Percentiles rank a stretch among this genome's conserved stretches.
These are phyloP conservation scores for Magnusiomyces paraingens DNA, from an alignment of 1,139 yeast species.

Conservation along the genomic window DNA sequence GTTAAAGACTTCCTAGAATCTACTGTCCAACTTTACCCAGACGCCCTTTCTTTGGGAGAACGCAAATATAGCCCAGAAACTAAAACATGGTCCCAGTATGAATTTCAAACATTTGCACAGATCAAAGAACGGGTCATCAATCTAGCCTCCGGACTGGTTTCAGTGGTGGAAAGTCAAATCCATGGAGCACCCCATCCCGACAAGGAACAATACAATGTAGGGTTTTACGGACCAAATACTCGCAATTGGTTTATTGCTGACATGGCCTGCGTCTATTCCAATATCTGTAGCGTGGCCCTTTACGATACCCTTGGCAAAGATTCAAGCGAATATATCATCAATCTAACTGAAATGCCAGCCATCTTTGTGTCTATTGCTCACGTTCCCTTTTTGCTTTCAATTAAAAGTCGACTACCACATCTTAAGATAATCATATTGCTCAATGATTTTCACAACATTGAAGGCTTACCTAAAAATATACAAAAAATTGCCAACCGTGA, in stretches of 20 bases:
- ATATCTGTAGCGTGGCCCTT: constrained; percentile 48
- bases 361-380: constrained; percentile 45
- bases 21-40: constrained; percentile 35
- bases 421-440: constrained; percentile 35
- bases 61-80: constrained; percentile 42
- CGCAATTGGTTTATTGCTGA: constrained; percentile 56
- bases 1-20: constrained; percentile 44
- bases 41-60: constrained; percentile 43
- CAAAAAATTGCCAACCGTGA: background rate
- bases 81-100: constrained; percentile 41
- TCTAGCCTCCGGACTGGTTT: constrained; percentile 59
- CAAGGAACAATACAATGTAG: constrained; percentile 41
- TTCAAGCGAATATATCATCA: constrained; percentile 51
- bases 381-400: constrained; percentile 37
- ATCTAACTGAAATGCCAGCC: constrained; percentile 50
- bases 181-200: constrained; percentile 17
- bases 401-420: constrained; percentile 34
- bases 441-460: constrained; percentile 25
- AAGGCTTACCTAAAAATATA: constrained; percentile 24
- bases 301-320: constrained; percentile 59
- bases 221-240: constrained; percentile 49
- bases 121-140: constrained; percentile 40
- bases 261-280: constrained; percentile 47
- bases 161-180: constrained; percentile 30
- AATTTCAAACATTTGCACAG: constrained; percentile 42